phyloP scores from a whole-genome alignment of 1,284 basidiomycete genomes.

The Vanrija sp. region DNA sequence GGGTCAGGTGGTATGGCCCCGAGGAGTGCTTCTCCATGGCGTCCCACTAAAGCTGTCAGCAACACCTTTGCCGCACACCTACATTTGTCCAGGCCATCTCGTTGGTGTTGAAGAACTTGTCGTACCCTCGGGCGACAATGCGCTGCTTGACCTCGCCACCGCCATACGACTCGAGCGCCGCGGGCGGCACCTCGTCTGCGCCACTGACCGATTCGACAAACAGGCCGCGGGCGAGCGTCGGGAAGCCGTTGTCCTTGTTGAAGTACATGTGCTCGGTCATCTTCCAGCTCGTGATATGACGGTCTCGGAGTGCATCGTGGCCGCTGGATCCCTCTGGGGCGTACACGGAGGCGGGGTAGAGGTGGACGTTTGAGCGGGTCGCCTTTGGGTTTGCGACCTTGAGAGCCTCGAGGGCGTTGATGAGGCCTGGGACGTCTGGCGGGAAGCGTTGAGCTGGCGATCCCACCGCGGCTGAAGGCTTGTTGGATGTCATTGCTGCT shows the following conservation, averaged over 20 bases:
- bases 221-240: conserved; percentile 81
- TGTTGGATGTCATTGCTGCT: not conserved
- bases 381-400: conserved; percentile 36
- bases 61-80: conserved; percentile 40
- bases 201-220: conserved; percentile 60
- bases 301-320: conserved; percentile 7
- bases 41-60: conserved; percentile 63
- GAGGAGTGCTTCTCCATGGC: conserved; percentile 67
- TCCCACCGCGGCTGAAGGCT: not conserved
- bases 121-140: conserved; percentile 89
- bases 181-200: conserved; percentile 20
- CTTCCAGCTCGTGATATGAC: conserved; percentile 75
- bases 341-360: conserved; percentile 40
- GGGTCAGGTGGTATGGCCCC: conserved; percentile 79
- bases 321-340: conserved; percentile 10
- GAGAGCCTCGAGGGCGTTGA: conserved; percentile 32
- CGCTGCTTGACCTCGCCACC: conserved; percentile 46
- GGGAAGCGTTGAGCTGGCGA: conserved; percentile 12
- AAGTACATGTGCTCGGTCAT: conserved; percentile 95
- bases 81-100: conserved; percentile 94
- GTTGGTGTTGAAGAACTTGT: conserved; percentile 98
- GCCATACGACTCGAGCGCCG: conserved; percentile 25
- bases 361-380: conserved; percentile 31
- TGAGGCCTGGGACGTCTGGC: conserved; percentile 29
- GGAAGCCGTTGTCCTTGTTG: conserved; percentile 80